Evolutionary conservation across 768 basidiomycete genomes (phyloP).

Genomic region (Exsudoporus frostii): DNA sequence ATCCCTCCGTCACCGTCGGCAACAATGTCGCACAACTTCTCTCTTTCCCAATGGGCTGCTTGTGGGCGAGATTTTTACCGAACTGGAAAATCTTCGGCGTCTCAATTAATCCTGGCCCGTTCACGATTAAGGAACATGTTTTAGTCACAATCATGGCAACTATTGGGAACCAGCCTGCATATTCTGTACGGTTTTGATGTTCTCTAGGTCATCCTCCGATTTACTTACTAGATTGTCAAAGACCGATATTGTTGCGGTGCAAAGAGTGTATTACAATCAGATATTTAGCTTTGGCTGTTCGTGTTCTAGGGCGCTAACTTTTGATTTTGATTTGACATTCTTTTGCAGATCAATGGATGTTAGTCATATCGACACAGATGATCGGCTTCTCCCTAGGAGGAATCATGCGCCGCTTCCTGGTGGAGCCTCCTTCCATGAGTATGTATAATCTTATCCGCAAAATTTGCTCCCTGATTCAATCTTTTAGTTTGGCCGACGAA

Average conservation of each 20-base stretch:
- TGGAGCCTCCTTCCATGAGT: slow-evolving; percentile 66
- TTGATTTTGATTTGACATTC: not conserved
- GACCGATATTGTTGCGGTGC: slow-evolving; percentile 74
- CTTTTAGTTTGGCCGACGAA: slow-evolving; percentile 68
- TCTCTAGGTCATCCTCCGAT: not conserved
- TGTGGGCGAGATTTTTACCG: slow-evolving; percentile 57
- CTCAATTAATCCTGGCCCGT: slow-evolving; percentile 71
- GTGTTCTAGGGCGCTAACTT: slow-evolving; percentile 4
- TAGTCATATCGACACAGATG: slow-evolving; percentile 71
- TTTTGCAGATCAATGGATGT: slow-evolving; percentile 50
- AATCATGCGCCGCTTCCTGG: slow-evolving; percentile 57
- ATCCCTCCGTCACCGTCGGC: slow-evolving; percentile 43
- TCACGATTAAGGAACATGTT: slow-evolving; percentile 72
- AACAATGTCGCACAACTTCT: slow-evolving; percentile 71
- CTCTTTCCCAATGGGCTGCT: slow-evolving; percentile 64
- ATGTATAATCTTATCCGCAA: slow-evolving; percentile 8
- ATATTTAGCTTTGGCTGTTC: slow-evolving; percentile 47
- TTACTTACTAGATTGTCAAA: slow-evolving; percentile 9
- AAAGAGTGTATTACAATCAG: slow-evolving; percentile 65
- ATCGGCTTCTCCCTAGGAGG: slow-evolving; percentile 65
- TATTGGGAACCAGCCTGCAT: slow-evolving; percentile 33
- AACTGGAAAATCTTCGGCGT: slow-evolving; percentile 51
- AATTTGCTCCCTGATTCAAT: slow-evolving; percentile 15
- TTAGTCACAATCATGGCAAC: slow-evolving; percentile 72
- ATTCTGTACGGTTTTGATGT: slow-evolving; percentile 12